These are phyloP conservation scores for Xanthoconium purpureum DNA, from an alignment of 768 basidiomycete species.

Conservation along the genomic window DNA sequence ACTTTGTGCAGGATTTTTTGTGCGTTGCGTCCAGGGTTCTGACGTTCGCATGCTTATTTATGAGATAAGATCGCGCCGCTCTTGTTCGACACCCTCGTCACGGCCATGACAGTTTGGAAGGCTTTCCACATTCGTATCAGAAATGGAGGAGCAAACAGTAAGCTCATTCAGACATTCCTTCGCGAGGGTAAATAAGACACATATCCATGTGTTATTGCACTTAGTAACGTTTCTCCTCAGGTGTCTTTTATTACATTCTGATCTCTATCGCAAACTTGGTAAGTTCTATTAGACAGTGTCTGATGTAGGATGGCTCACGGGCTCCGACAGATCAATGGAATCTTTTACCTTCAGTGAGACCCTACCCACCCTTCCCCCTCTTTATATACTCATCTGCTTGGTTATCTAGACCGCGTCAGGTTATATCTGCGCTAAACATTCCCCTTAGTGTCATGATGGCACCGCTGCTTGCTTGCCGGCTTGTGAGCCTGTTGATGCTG, in stretches of 20 bases:
- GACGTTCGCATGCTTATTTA: conserved; percentile 3
- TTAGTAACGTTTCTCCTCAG: conserved; percentile 22
- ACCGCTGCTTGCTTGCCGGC: conserved; percentile 74
- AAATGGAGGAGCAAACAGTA: conserved; percentile 73
- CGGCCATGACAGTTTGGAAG: conserved; percentile 77
- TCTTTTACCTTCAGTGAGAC: conserved; percentile 80
- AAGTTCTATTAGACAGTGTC: conserved; percentile 11
- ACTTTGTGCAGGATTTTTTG: conserved; percentile 49
- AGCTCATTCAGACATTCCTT: conserved; percentile 79
- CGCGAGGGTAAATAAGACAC: conserved; percentile 56
- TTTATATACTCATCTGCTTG: conserved; percentile 10
- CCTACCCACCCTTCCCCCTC: neutral
- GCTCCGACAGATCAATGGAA: conserved; percentile 59
- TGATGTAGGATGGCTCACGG: conserved; percentile 1
- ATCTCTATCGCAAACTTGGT: conserved; percentile 84
- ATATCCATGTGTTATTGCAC: neutral
- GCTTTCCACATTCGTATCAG: conserved; percentile 73
- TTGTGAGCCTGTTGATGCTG: conserved; percentile 41
- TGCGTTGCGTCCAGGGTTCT: conserved; percentile 32
- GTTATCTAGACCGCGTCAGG: conserved; percentile 63
- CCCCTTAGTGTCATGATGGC: conserved; percentile 83
- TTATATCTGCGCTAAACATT: conserved; percentile 80
- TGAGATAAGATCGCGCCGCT: conserved; percentile 70
- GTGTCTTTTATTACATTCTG: conserved; percentile 80
- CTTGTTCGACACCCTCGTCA: conserved; percentile 77